phyloP scores from a whole-genome alignment of 148 eudicot genomes.

The Silene conica region DNA sequence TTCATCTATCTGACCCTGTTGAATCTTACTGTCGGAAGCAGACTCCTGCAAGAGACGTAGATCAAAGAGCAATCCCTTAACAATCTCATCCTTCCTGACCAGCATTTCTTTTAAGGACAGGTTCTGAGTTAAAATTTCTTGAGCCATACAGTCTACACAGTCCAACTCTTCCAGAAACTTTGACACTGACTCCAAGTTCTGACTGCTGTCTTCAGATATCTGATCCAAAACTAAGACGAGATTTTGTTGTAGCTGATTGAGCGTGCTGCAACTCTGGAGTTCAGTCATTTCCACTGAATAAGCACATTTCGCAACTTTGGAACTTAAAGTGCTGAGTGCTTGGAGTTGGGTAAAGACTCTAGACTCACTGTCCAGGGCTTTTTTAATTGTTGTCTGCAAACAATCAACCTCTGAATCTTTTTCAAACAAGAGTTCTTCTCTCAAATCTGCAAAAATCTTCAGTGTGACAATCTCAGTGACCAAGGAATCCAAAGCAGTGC shows the following conservation, averaged over 20 bases:
- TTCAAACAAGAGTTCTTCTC: slow-evolving; percentile 41
- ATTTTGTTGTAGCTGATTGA: slow-evolving; percentile 31
- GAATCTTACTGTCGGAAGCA: slow-evolving; percentile 52
- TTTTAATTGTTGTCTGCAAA: slow-evolving; percentile 34
- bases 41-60: slow-evolving; percentile 79
- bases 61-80: slow-evolving; percentile 70
- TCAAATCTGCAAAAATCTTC: slow-evolving; percentile 35
- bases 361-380: slow-evolving; percentile 32
- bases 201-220: slow-evolving; percentile 31
- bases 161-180: slow-evolving; percentile 47
- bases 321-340: slow-evolving; percentile 28
- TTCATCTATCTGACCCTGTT: slow-evolving; percentile 58
- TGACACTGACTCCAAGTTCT: slow-evolving; percentile 29
- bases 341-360: slow-evolving; percentile 31
- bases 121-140: slow-evolving; percentile 46
- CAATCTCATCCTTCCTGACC: slow-evolving; percentile 66
- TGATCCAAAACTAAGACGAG: slow-evolving; percentile 28
- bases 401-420: slow-evolving; percentile 38
- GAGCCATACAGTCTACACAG: slow-evolving; percentile 37
- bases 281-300: slow-evolving; percentile 33
- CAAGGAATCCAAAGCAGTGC: slow-evolving; percentile 38
- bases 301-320: slow-evolving; percentile 23
- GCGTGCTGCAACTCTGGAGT: slow-evolving; percentile 30
- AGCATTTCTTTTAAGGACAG: slow-evolving; percentile 45
- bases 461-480: slow-evolving; percentile 39